Base-by-base conservation (phyloP, 192 early-diverging fungal genomes). In the Chytriomyces hyalinus region DNA sequence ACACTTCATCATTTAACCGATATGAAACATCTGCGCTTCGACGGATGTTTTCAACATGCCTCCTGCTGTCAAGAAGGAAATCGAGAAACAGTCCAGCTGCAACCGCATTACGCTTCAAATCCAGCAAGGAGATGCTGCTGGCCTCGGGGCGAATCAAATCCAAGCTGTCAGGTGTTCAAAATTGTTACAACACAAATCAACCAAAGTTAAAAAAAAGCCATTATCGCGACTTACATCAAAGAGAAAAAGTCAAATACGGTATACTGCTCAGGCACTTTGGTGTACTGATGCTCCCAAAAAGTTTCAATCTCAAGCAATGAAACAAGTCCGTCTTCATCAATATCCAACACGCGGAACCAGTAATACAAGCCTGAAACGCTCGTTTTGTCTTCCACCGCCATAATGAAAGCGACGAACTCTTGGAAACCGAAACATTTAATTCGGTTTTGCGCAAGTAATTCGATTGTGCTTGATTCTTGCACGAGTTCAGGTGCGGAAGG, bases 291-390 rank as follows among this genome's bases (percentile, higher is more conserved):
- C 66, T 93, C 89, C 84, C 90, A 97, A 73, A 95, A 93, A 63
- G 92, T 88, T 67, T 92, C 86, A 3, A 97, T 82, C 77, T 97
- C 95, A 70, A 93, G 91, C 10, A 91, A 85, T 15, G 91, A 88
- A 13, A 97, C 81, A 11, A 92, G 70, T 24, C 95, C 95, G 79
- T 96, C 94, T 26, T 92, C 93, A 76, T 97, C 95, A 13, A 91
- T 79, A 78, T 97, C 95, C 81, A 97, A 85, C 67, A 92, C 93
- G 61, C 93, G 87, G 85, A 97, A 97, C 95, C 95, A 95, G 59
- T 90, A 90, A 73, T 88, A 92, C 73, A 90, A 70, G n/a, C 82
- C 85, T 11, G 90, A 82, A 15, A 85, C 82, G 6, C 82, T 91
- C 57, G 87, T 88, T 82, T 94, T 94, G 81, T 94, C 93, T 48